These are phyloP conservation scores for Fragaria iinumae DNA, from an alignment of 306 rosid genomes.

Conservation along the genomic window DNA sequence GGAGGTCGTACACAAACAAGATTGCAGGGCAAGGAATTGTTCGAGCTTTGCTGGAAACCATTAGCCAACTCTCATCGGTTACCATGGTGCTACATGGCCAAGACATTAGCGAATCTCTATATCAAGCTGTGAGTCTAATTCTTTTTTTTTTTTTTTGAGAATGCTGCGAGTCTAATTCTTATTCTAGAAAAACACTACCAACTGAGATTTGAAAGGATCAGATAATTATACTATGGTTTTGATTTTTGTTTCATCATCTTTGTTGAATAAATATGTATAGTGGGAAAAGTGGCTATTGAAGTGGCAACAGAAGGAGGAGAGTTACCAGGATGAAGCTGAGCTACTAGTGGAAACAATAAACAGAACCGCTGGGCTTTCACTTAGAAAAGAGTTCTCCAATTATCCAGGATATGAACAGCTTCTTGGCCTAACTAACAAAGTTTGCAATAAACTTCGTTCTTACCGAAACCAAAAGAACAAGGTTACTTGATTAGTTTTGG, in stretches of 20 bases:
- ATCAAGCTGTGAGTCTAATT: constrained; percentile 46
- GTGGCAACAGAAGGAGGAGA: constrained; percentile 66
- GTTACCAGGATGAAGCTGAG: constrained; percentile 56
- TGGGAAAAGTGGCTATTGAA: constrained; percentile 78
- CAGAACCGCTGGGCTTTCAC: constrained; percentile 46
- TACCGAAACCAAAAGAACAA: constrained; percentile 47
- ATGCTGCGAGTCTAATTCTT: constrained; percentile 41
- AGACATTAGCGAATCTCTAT: constrained; percentile 55
- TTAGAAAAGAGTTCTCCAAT: constrained; percentile 34
- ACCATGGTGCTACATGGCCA: constrained; percentile 48
- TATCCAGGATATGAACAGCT: constrained; percentile 46
- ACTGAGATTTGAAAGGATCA: not conserved
- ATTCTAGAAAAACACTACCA: not conserved
- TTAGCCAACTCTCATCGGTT: constrained; percentile 62
- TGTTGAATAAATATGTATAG: constrained; percentile 20
- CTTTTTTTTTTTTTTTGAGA: too few relatives aligned
- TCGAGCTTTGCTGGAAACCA: constrained; percentile 48
- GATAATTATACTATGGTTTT: not conserved
- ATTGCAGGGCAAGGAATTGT: constrained; percentile 42
- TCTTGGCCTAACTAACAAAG: constrained; percentile 45
- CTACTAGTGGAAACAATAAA: constrained; percentile 62
- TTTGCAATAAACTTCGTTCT: constrained; percentile 47
- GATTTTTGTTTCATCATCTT: not conserved
- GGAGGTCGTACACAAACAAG: constrained; percentile 43
- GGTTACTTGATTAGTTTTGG: constrained; percentile 34